phyloP scores from a whole-genome alignment of 2,329 filamentous ascomycete genomes.

The Reticulascus tulasneorum region DNA sequence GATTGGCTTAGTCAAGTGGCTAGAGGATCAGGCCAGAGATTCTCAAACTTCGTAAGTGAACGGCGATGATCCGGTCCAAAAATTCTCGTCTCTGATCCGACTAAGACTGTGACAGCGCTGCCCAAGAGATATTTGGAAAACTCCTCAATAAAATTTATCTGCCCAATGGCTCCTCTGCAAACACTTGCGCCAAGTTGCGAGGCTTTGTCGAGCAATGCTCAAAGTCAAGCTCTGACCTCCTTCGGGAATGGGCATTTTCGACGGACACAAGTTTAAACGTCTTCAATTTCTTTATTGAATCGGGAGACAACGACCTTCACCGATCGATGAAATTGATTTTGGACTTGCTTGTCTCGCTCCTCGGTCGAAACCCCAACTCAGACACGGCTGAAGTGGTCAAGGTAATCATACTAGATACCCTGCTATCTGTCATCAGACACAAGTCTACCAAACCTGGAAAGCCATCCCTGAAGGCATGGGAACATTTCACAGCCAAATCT shows the following conservation, averaged over 20 bases:
- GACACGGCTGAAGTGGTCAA: slow-evolving; percentile 35
- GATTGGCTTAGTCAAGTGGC: slow-evolving; percentile 34
- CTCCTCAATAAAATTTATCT: slow-evolving; percentile 47
- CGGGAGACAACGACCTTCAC: slow-evolving; percentile 63
- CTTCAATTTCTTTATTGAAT: slow-evolving; percentile 62
- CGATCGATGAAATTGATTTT: slow-evolving; percentile 60
- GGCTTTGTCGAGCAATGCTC: slow-evolving; percentile 58
- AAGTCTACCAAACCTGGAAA: slow-evolving; percentile 63
- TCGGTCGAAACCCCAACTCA: slow-evolving; percentile 44
- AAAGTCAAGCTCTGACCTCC: slow-evolving; percentile 38
- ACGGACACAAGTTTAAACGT: slow-evolving; percentile 42
- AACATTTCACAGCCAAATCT: slow-evolving; percentile 60
- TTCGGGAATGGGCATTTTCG: slow-evolving; percentile 50
- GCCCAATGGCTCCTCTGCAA: slow-evolving; percentile 51
- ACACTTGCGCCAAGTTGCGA: slow-evolving; percentile 57
- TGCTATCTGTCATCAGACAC: slow-evolving; percentile 57
- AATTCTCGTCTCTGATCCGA: not conserved
- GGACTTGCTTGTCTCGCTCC: slow-evolving; percentile 50
- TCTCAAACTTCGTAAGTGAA: slow-evolving; percentile 31
- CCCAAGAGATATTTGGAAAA: slow-evolving; percentile 39
- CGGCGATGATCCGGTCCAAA: too few relatives aligned
- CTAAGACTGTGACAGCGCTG: slow-evolving; percentile 26
- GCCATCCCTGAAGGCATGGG: slow-evolving; percentile 64
- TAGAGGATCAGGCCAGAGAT: slow-evolving; percentile 33
- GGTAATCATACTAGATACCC: slow-evolving; percentile 41